Evolutionary conservation across 2,329 filamentous ascomycete genomes (phyloP).

Genomic region (Lasiodiplodia hormozganensis): DNA sequence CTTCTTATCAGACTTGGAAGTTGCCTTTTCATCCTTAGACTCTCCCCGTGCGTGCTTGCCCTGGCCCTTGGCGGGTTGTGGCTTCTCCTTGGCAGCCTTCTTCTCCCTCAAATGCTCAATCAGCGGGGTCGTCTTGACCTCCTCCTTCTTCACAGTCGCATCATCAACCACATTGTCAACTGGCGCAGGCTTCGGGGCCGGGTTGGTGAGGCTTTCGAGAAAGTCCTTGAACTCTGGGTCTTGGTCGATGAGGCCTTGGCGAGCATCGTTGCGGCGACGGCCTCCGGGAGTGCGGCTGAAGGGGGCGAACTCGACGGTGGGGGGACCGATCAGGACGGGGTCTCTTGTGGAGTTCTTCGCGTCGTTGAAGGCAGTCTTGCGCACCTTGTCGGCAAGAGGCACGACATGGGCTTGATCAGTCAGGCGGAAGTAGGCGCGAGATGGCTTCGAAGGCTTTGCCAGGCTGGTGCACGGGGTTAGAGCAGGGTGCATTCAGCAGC

Average conservation of each 20-base stretch:
- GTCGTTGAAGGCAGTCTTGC: conserved; percentile 76
- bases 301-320: conserved; percentile 79
- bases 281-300: conserved; percentile 82
- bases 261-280: conserved; percentile 78
- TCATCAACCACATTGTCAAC: conserved; percentile 58
- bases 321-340: conserved; percentile 76
- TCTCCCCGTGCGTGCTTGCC: conserved; percentile 63
- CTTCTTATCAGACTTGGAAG: conserved; percentile 50
- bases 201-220: conserved; percentile 83
- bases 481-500: background rate
- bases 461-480: conserved; percentile 57
- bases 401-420: conserved; percentile 73
- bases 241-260: conserved; percentile 94
- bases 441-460: conserved; percentile 83
- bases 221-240: conserved; percentile 96
- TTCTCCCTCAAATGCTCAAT: conserved; percentile 92
- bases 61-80: conserved; percentile 50
- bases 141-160: conserved; percentile 59
- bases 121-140: conserved; percentile 82
- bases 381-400: conserved; percentile 73
- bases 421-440: conserved; percentile 83
- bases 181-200: conserved; percentile 61
- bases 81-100: conserved; percentile 75
- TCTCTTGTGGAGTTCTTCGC: conserved; percentile 77
- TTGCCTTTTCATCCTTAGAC: conserved; percentile 66